phyloP scores from a whole-genome alignment of 2,329 filamentous ascomycete genomes.

The Beauveria varroae region DNA sequence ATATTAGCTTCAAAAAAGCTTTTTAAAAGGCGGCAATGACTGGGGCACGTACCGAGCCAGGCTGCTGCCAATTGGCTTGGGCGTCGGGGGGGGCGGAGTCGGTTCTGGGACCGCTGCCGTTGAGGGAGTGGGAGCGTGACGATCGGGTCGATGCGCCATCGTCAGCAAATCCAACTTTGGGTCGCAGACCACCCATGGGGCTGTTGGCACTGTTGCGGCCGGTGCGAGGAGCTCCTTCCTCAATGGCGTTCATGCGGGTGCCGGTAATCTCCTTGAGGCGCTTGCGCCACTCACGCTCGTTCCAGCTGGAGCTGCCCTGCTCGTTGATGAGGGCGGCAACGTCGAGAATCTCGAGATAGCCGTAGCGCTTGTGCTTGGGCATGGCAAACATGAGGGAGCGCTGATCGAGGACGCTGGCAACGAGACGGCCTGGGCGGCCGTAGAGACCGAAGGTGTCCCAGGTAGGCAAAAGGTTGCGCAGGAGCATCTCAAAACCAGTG shows the following conservation, averaged over 20 bases:
- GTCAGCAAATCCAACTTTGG: slow-evolving; percentile 52
- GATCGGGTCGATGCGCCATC: slow-evolving; percentile 42
- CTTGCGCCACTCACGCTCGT: slow-evolving; percentile 82
- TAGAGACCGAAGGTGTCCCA: slow-evolving; percentile 92
- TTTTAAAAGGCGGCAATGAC: slow-evolving; percentile 30
- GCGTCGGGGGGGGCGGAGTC: slow-evolving; percentile 44
- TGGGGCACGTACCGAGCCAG: slow-evolving; percentile 25
- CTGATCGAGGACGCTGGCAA: slow-evolving; percentile 79
- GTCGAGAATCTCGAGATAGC: slow-evolving; percentile 84
- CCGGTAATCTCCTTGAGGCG: slow-evolving; percentile 83
- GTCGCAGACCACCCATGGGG: slow-evolving; percentile 35
- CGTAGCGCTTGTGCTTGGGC: slow-evolving; percentile 79
- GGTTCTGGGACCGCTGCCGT: slow-evolving; percentile 35
- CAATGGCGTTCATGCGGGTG: slow-evolving; percentile 62
- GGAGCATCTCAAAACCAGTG: slow-evolving; percentile 89
- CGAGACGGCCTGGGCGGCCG: slow-evolving; percentile 75
- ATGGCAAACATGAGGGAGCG: slow-evolving; percentile 97
- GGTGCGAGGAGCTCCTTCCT: slow-evolving; percentile 38
- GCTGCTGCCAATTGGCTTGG: slow-evolving; percentile 28
- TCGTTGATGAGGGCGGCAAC: slow-evolving; percentile 73
- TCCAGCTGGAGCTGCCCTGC: slow-evolving; percentile 69
- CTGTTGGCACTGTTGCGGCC: slow-evolving; percentile 51
- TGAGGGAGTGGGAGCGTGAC: slow-evolving; percentile 44
- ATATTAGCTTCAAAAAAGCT: slow-evolving; percentile 43
- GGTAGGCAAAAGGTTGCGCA: slow-evolving; percentile 85